Conservation (phyloP, 2,329 filamentous ascomycete species). For the Cercospora sp. region DNA sequence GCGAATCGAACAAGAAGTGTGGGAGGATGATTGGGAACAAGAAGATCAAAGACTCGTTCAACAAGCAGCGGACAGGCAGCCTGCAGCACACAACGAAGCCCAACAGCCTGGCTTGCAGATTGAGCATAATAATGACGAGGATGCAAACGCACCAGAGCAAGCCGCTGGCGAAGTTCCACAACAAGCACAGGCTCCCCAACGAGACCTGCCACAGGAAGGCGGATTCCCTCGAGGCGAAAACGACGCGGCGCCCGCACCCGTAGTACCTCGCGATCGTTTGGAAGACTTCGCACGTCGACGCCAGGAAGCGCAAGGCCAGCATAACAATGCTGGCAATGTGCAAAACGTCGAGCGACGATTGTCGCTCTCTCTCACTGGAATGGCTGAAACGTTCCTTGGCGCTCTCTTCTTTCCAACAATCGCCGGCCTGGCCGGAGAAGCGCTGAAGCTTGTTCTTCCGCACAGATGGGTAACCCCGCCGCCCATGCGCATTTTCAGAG, state of each 20-base stretch:
- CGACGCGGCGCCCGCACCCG: conserved; percentile 11
- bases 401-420: conserved; percentile 80
- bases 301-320: conserved; percentile 20
- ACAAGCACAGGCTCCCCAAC: conserved; percentile 3
- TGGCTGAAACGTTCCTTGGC: conserved; percentile 63
- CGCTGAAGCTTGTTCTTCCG: conserved; percentile 69
- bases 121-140: background rate
- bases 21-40: conserved; percentile 43
- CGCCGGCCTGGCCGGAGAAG: conserved; percentile 73
- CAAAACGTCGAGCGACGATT: conserved; percentile 40
- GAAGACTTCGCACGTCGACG: background rate
- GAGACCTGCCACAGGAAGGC: conserved; percentile 1
- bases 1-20: conserved; percentile 43
- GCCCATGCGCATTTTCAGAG: conserved; percentile 12
- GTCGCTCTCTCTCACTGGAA: conserved; percentile 54
- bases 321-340: background rate
- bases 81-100: conserved; percentile 13
- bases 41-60: conserved; percentile 41
- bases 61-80: conserved; percentile 34
- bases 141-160: background rate
- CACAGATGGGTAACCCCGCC: conserved; percentile 61
- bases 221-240: conserved; percentile 10
- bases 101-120: background rate
- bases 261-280: background rate
- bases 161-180: background rate